Conservation (phyloP, 1,284 basidiomycete species). For the Trichosporon coremiiforme region DNA sequence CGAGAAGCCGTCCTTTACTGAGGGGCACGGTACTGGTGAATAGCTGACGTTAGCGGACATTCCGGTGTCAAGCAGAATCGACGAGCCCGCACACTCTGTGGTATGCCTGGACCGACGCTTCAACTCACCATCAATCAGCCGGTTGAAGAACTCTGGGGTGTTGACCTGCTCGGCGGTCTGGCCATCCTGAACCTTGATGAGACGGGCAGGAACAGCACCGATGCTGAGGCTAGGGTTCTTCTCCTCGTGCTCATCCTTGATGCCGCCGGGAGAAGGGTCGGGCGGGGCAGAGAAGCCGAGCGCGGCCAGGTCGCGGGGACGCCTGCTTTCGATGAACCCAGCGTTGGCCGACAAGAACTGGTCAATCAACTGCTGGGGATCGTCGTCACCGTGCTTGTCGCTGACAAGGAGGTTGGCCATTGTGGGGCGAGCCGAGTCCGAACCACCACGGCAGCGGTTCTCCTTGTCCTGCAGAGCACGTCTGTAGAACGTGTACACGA, state of each 20-base stretch:
- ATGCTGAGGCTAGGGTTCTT: conserved; percentile 16
- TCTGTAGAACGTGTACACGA: conserved; percentile 49
- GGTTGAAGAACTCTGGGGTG: conserved; percentile 9
- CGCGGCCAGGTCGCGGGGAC: background rate
- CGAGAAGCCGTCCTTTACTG: background rate
- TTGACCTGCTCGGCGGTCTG: background rate
- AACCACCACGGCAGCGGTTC: background rate
- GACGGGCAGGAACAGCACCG: conserved; percentile 11
- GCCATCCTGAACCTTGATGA: conserved; percentile 11
- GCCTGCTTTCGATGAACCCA: conserved; percentile 11
- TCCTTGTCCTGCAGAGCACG: conserved; percentile 37
- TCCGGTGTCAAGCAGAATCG: background rate
- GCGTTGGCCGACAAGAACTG: conserved; percentile 5
- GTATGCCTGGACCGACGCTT: too few species aligned
- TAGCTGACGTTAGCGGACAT: background rate
- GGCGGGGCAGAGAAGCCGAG: background rate
- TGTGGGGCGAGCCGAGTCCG: background rate
- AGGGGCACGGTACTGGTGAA: background rate
- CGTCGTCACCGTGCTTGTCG: background rate
- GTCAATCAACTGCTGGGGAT: conserved; percentile 6
- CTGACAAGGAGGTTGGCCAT: background rate
- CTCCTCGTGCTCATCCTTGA: background rate
- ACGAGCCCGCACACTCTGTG: too few species aligned
- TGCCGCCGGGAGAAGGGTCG: background rate
- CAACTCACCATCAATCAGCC: conserved; percentile 13